Evolutionary conservation across 2,329 filamentous ascomycete genomes (phyloP).

Genomic region (Pseudovirgaria hyperparasitica): DNA sequence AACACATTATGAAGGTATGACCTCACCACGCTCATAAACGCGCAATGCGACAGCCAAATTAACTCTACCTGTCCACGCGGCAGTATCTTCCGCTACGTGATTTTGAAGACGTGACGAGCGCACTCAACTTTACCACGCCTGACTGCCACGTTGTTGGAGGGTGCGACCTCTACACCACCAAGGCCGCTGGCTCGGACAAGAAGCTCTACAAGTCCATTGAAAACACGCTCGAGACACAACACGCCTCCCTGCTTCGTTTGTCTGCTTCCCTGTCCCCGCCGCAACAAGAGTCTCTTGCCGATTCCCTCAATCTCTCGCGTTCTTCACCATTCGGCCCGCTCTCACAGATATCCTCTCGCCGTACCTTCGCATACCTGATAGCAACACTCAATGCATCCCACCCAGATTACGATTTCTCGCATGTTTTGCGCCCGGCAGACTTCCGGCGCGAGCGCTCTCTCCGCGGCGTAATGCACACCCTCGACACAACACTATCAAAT

Average conservation of each 20-base stretch:
- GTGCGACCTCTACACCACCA: slow-evolving; percentile 95
- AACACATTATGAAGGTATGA: slow-evolving; percentile 29
- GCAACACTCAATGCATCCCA: slow-evolving; percentile 94
- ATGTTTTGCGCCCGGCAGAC: slow-evolving; percentile 76
- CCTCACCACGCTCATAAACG: slow-evolving; percentile 5
- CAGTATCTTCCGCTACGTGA: slow-evolving; percentile 87
- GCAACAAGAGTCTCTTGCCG: slow-evolving; percentile 56
- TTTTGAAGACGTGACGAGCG: slow-evolving; percentile 82
- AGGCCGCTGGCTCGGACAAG: slow-evolving; percentile 89
- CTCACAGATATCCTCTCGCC: slow-evolving; percentile 74
- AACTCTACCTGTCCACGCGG: slow-evolving; percentile 12
- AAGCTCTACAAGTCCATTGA: slow-evolving; percentile 96
- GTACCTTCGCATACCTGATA: slow-evolving; percentile 91
- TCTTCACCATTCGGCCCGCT: slow-evolving; percentile 87
- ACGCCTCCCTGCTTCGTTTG: slow-evolving; percentile 75
- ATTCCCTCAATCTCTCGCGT: slow-evolving; percentile 60
- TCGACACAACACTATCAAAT: slow-evolving; percentile 80
- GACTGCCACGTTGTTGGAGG: slow-evolving; percentile 87
- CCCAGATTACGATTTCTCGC: slow-evolving; percentile 93
- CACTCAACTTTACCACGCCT: slow-evolving; percentile 88
- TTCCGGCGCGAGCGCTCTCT: slow-evolving; percentile 77
- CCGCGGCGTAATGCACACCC: slow-evolving; percentile 68
- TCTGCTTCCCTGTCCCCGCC: slow-evolving; percentile 81
- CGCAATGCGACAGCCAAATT: slow-evolving; percentile 13
- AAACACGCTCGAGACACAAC: slow-evolving; percentile 77